Evolutionary conservation across 1,139 yeast species (phyloP), one percentile per base, ranked within the genome.

Genomic region (Pichia sp.): DNA sequence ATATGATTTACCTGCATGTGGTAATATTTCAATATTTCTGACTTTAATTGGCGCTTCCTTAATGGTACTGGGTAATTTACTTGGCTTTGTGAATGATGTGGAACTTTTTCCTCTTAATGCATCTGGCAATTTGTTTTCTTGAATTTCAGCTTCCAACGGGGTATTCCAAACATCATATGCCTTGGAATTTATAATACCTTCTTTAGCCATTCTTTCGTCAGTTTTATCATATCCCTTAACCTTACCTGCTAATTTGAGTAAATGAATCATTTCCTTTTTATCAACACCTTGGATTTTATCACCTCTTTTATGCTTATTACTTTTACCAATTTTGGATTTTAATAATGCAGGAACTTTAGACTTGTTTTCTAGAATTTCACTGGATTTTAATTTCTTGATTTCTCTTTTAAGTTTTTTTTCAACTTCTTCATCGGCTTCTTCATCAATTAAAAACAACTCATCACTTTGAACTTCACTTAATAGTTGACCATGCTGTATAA

Each of bases 1-100:
- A 63, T 92, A 92, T 3, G 97, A 90, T 65, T 85, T 85, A 47
- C 98, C 98, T 2, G 83, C 92, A 59, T 82, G 84, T 20, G 92
- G 88, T 7, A 81, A 52, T 8, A 61, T 68, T 24, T 78, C 81
- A 7, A 73, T 65, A 23, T 75, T 72, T 56, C 68, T 70, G 43
- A 77, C 72, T 24, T 63, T 59, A 27, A 81, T 66, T 1, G 96
- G 88, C 3, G 70, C 70, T 44, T 69, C 67, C 39, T 68, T 70
- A 52, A 85, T 60, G 0, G 95, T 84, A 30, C 65, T 64, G 12
- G 95, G 94, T 3, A 68, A 70, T 11, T 62, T 69, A 4, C 72
- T 69, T 7, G 89, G 78, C 24, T 65, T 65, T 2, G 85, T 79
- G 65, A 77, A 79, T 30, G 77, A 66, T 9, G 72, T 69, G 8